Conservation (phyloP, 306 rosid species). For the Carpinus fangiana region DNA sequence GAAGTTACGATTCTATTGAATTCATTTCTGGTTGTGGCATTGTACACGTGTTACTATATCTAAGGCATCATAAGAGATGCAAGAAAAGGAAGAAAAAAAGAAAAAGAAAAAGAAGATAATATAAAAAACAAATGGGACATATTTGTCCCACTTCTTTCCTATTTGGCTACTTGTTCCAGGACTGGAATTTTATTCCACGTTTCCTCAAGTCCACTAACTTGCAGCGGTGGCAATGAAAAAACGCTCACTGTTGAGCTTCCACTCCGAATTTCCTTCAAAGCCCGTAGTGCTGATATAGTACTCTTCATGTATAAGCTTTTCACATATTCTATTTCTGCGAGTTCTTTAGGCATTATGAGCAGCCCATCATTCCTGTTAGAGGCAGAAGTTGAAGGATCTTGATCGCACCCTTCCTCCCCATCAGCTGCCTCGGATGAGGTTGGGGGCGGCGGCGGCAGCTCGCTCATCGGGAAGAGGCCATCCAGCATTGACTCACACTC, state of each 20-base stretch:
- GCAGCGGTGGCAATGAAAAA: conserved; percentile 88
- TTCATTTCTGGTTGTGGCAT: conserved; percentile 46
- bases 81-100: conserved; percentile 20
- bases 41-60: conserved; percentile 71
- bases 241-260: conserved; percentile 83
- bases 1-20: conserved; percentile 44
- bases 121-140: background rate
- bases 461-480: conserved; percentile 58
- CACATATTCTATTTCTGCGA: conserved; percentile 77
- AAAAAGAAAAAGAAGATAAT: background rate
- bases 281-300: conserved; percentile 73
- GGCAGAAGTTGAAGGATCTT: conserved; percentile 51
- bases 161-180: conserved; percentile 72
- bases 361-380: conserved; percentile 44
- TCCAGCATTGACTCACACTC: conserved; percentile 93
- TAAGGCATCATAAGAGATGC: conserved; percentile 41
- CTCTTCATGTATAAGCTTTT: conserved; percentile 88
- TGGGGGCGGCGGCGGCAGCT: conserved; percentile 10
- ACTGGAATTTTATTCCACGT: conserved; percentile 63
- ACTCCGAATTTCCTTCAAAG: conserved; percentile 84
- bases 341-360: conserved; percentile 54
- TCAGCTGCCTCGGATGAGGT: conserved; percentile 44
- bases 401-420: conserved; percentile 49
- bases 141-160: conserved; percentile 26
- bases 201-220: conserved; percentile 55